Evolutionary conservation across 257 asterid species (phyloP), one percentile per base, ranked within the genome.

Genomic region (Schizonepeta tenuifolia): DNA sequence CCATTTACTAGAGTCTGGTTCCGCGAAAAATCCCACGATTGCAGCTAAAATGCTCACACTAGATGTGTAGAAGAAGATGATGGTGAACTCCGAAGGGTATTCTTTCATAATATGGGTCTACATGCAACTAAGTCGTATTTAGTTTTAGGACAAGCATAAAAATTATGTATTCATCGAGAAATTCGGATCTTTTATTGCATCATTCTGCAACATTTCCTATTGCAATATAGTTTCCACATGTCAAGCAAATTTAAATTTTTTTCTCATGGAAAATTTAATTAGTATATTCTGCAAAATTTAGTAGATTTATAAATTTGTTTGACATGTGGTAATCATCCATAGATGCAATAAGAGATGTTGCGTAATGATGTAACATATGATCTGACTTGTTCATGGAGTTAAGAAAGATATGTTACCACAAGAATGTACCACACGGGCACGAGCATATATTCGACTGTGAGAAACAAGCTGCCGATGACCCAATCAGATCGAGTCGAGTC

Each of bases 351-450:
- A 2, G 11, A 38, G 12, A 38, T 9, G 43, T 38, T 38, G 11
- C 11, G 9, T 38, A 38, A 38, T 2, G 43, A 38, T 38, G 12
- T 12, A 38, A 38, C 9, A 38, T 12, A 8, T 38, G 43, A 38
- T 38, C 43, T 38, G 43, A 38, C 12, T 38, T 38, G 43, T 38
- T 38, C 12, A 1, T 31, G 62, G 5, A 50, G 22, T 15, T 33
- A 55, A 5, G 24, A 14, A 10, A 22, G 53, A 28, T 17, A 8
- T 6, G 66, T 68, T 12, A 93, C 98, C 96, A 87, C 92, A 69
- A 93, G 80, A 59, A 93, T 93, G 86, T 93, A 93, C 97, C 97
- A 93, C 38, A 93, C 87, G 1, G 98, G 97, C 20, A 88, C 93
- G 15, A 93, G 85, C 65, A 86, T 38, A 31, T 93, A 93, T 47